Evolutionary conservation across 2,329 filamentous ascomycete species (phyloP).

Genomic region (Alternaria conjuncta): DNA sequence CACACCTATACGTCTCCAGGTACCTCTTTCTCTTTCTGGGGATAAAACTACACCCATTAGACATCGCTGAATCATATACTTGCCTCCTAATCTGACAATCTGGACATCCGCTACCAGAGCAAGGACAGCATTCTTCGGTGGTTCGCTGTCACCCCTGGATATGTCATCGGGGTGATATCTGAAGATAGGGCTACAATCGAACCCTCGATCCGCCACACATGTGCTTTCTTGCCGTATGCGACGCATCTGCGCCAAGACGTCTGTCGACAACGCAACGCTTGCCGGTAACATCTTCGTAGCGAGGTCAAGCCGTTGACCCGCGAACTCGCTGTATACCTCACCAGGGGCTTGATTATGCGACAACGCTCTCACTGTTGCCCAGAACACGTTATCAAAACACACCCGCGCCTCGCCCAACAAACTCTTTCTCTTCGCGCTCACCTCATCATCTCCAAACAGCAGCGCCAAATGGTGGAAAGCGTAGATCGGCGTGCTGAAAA

Average conservation of each 20-base stretch:
- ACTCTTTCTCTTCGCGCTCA: neutral
- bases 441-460: neutral
- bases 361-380: neutral
- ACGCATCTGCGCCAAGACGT: neutral
- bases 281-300: neutral
- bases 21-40: neutral
- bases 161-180: slow-evolving; percentile 7
- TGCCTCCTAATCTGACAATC: neutral
- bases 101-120: slow-evolving; percentile 9
- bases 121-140: neutral
- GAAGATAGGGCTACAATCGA: neutral
- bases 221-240: neutral
- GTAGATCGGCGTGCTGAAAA: slow-evolving; percentile 10
- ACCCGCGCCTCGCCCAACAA: neutral
- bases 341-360: neutral
- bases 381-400: slow-evolving; percentile 4
- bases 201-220: neutral
- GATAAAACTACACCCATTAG: slow-evolving; percentile 6
- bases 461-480: neutral
- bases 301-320: neutral
- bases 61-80: slow-evolving; percentile 1
- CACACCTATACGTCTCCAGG: slow-evolving; percentile 9
- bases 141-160: neutral
- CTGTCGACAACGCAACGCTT: neutral
- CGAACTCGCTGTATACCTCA: neutral